These are phyloP conservation scores for Ormosia emarginata DNA, from an alignment of 306 rosid genomes.

Conservation along the genomic window DNA sequence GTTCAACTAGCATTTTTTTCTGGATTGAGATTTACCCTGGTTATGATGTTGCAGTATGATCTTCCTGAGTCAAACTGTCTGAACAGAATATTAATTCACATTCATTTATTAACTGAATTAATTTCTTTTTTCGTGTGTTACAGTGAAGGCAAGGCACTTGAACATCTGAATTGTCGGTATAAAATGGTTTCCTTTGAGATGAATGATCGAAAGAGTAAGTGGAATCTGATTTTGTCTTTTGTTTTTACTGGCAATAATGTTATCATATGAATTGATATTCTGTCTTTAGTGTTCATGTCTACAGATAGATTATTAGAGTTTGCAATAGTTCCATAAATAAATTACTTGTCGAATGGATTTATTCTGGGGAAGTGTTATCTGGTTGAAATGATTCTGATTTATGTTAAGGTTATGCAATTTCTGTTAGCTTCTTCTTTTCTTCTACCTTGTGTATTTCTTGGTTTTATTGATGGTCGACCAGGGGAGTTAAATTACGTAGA, in stretches of 20 bases:
- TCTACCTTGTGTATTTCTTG: neutral
- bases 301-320: neutral
- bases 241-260: neutral
- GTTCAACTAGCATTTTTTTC: neutral
- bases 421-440: neutral
- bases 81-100: neutral
- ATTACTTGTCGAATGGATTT: neutral
- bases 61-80: neutral
- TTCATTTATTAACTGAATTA: conserved; percentile 8
- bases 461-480: neutral
- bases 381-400: neutral
- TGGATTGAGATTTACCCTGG: neutral
- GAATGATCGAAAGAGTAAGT: conserved; percentile 97
- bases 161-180: conserved; percentile 22
- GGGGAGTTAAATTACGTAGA: neutral
- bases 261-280: neutral
- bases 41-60: neutral
- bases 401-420: neutral
- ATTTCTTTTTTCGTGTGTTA: conserved; percentile 10
- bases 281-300: neutral
- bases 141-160: conserved; percentile 40
- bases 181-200: conserved; percentile 89
- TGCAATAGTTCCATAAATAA: neutral
- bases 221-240: neutral
- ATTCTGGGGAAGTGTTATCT: neutral